Conservation (phyloP, 169 alveolate species). For the Babesia sp. region DNA sequence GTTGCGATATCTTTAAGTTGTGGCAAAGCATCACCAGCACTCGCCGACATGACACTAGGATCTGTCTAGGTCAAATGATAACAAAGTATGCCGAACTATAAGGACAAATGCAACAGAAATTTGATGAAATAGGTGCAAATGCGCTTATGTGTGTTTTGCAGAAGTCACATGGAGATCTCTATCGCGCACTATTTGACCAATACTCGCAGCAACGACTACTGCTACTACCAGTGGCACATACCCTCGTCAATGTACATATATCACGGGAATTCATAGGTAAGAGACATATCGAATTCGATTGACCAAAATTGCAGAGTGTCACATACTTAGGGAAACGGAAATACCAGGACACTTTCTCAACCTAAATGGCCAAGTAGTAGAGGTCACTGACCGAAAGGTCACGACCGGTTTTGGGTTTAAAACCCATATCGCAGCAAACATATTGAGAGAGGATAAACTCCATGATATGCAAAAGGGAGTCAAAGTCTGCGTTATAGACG, state of each 20-base stretch:
- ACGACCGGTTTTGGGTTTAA: conserved; percentile 65
- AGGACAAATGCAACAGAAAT: conserved; percentile 2
- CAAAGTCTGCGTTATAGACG: conserved; percentile 17
- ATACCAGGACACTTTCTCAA: conserved; percentile 30
- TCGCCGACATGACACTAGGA: neutral
- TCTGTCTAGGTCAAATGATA: neutral
- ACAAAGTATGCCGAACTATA: no score
- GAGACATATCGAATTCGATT: neutral
- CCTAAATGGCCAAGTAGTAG: conserved; percentile 57
- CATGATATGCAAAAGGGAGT: conserved; percentile 7
- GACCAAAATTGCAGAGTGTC: conserved; percentile 29
- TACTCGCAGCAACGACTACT: conserved; percentile 18
- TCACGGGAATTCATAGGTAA: conserved; percentile 40
- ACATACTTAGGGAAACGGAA: conserved; percentile 50
- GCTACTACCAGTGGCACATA: conserved; percentile 53
- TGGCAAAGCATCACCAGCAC: neutral
- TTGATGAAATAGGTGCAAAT: conserved; percentile 44
- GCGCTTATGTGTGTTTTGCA: conserved; percentile 62
- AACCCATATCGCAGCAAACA: conserved; percentile 38
- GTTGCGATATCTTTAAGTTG: no score
- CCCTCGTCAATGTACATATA: conserved; percentile 43
- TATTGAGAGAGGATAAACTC: conserved; percentile 32
- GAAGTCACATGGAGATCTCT: conserved; percentile 22
- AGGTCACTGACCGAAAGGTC: conserved; percentile 26
- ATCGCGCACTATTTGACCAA: conserved; percentile 42